Percentiles rank a stretch among this genome's conserved stretches.
Conservation (phyloP, 805 yeast genomes). For the Myxozyma melibiosi region DNA sequence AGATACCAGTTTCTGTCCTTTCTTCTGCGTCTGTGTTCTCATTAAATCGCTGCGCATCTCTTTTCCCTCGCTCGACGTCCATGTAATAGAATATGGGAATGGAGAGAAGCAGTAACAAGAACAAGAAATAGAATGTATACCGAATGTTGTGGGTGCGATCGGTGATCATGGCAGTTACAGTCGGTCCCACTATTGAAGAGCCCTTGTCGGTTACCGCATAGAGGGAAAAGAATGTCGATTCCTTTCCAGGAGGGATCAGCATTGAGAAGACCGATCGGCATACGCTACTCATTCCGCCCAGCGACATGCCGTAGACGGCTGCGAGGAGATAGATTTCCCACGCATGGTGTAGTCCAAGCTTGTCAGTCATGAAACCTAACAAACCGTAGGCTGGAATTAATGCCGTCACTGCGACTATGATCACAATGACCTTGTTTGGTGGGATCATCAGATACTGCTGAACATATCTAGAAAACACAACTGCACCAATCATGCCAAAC, state of each 20-base stretch:
- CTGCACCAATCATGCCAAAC: conserved; percentile 70
- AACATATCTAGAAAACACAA: conserved; percentile 42
- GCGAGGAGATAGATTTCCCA: conserved; percentile 71
- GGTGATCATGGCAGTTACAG: conserved; percentile 69
- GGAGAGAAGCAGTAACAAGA: conserved; percentile 55
- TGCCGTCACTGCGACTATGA: conserved; percentile 61
- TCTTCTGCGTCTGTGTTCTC: conserved; percentile 37
- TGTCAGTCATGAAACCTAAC: conserved; percentile 59
- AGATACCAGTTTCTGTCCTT: background rate
- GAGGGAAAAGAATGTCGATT: conserved; percentile 72
- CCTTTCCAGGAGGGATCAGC: conserved; percentile 74
- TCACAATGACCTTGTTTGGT: conserved; percentile 54
- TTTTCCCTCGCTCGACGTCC: conserved; percentile 63
- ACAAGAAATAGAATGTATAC: conserved; percentile 67
- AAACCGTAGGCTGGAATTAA: conserved; percentile 73
- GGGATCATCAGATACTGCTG: conserved; percentile 22
- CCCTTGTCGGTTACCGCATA: conserved; percentile 82
- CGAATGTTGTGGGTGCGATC: conserved; percentile 74
- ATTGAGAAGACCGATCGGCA: conserved; percentile 68
- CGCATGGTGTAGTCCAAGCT: conserved; percentile 62
- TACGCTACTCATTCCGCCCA: conserved; percentile 73
- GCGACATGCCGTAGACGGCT: conserved; percentile 71
- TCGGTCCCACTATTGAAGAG: conserved; percentile 72
- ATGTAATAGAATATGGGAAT: conserved; percentile 58
- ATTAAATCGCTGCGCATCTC: conserved; percentile 53